A percentile compares a stretch with the other conserved stretches of the same genome.
Evolutionary conservation across 805 yeast species (phyloP).

Genomic region (Wickerhamomyces bisporus): DNA sequence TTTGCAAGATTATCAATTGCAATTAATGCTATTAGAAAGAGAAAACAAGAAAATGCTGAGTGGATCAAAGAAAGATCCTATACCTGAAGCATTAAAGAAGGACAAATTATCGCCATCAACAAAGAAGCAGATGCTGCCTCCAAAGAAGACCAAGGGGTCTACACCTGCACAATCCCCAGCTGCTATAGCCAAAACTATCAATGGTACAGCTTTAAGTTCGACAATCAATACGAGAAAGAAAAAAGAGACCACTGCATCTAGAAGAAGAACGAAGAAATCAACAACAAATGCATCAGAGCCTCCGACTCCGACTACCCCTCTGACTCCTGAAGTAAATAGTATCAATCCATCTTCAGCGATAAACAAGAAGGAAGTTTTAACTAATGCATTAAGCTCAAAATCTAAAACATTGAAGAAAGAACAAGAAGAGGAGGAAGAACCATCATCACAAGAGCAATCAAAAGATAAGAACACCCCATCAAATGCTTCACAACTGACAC

Average conservation of each 20-base stretch:
- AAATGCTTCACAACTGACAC: slow-evolving; percentile 21
- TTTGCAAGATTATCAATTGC: slow-evolving; percentile 77
- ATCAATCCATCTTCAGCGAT: neutral
- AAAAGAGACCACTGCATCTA: slow-evolving; percentile 17
- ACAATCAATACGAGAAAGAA: slow-evolving; percentile 18
- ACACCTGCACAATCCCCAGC: slow-evolving; percentile 27
- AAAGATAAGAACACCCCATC: slow-evolving; percentile 13
- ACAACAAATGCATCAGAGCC: slow-evolving; percentile 30
- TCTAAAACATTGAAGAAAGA: neutral
- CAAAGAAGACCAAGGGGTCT: slow-evolving; percentile 16
- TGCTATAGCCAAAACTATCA: slow-evolving; percentile 15
- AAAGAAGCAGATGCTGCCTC: slow-evolving; percentile 21
- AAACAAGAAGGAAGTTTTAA: neutral
- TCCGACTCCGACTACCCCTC: slow-evolving; percentile 38
- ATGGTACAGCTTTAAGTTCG: slow-evolving; percentile 9
- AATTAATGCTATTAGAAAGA: slow-evolving; percentile 65
- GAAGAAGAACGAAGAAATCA: slow-evolving; percentile 13
- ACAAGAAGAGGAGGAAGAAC: neutral
- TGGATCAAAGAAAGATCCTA: slow-evolving; percentile 36
- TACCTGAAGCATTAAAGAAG: slow-evolving; percentile 6
- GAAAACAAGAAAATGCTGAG: slow-evolving; percentile 69
- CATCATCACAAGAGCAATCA: neutral
- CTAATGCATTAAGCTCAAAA: slow-evolving; percentile 1
- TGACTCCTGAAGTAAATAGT: slow-evolving; percentile 24
- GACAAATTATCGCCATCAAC: slow-evolving; percentile 1